These are phyloP conservation scores for Trebouxia sp. DNA, from an alignment of 139 green algal species.

Conservation along the genomic window DNA sequence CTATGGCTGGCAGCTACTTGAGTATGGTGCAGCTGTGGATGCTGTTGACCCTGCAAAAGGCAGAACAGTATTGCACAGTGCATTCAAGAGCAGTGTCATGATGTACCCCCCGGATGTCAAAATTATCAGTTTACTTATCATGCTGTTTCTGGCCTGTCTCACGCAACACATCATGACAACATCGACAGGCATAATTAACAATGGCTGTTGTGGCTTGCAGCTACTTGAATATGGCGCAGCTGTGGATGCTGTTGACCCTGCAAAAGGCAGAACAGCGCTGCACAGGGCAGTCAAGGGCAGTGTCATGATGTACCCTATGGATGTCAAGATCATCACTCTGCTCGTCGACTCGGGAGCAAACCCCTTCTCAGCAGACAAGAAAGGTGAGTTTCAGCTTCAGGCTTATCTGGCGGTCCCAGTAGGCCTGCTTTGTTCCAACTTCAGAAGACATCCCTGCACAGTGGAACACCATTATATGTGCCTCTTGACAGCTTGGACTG, in stretches of 20 bases:
- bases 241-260: constrained; percentile 1
- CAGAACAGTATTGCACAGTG: constrained; percentile 7
- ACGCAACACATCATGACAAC: no score
- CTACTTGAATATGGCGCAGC: constrained; percentile 1
- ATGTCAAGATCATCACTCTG: not conserved
- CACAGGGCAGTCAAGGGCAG: constrained; percentile 14
- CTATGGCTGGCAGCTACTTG: constrained; percentile 11
- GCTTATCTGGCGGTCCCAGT: no score
- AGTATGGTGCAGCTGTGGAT: constrained; percentile 8
- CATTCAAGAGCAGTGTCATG: constrained; percentile 11
- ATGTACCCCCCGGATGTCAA: constrained; percentile 18
- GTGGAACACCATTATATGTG: no score
- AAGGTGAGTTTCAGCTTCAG: no score
- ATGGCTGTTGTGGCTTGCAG: no score
- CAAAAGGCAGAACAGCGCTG: constrained; percentile 7
- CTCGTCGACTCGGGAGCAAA: not conserved
- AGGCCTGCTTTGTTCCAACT: no score
- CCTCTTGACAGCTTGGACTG: no score
- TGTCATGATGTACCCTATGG: constrained; percentile 20
- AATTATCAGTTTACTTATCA: no score
- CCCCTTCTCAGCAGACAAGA: constrained; percentile 1
- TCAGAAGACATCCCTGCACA: no score
- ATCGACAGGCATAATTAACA: no score
- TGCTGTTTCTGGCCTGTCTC: no score
- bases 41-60: not conserved